A percentile compares a stretch with the other conserved stretches of the same genome.
phyloP scores from a whole-genome alignment of 768 basidiomycete species.

The Termitomyces sp. region DNA sequence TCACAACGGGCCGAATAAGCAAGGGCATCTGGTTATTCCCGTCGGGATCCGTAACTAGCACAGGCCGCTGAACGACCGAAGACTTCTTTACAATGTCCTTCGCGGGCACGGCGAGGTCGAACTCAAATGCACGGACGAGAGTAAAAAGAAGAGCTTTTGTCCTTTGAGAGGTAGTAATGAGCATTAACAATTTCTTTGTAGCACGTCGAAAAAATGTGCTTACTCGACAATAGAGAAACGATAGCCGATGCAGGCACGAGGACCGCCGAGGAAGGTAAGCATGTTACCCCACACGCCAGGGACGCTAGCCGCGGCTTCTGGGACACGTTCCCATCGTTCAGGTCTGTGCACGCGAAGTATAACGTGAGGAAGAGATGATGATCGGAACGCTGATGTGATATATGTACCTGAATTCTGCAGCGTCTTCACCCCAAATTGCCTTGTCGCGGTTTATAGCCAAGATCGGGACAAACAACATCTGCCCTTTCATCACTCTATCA shows the following conservation, averaged over 20 bases:
- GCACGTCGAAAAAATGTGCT: slow-evolving; percentile 15
- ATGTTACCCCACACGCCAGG: slow-evolving; percentile 63
- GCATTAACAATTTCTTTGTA: background rate
- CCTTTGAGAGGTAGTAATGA: slow-evolving; percentile 25
- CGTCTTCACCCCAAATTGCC: slow-evolving; percentile 64
- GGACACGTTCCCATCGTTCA: slow-evolving; percentile 55
- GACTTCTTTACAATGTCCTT: slow-evolving; percentile 37
- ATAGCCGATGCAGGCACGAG: slow-evolving; percentile 66
- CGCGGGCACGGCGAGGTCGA: slow-evolving; percentile 48
- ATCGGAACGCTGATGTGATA: slow-evolving; percentile 6
- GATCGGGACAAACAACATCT: slow-evolving; percentile 49
- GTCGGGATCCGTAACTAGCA: slow-evolving; percentile 34
- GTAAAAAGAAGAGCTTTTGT: slow-evolving; percentile 41
- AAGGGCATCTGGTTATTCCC: slow-evolving; percentile 43
- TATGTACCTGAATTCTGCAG: slow-evolving; percentile 52
- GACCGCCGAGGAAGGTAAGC: slow-evolving; percentile 62
- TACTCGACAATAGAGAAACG: slow-evolving; percentile 57
- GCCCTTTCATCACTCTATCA: slow-evolving; percentile 38
- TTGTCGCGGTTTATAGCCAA: slow-evolving; percentile 47
- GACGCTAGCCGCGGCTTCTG: slow-evolving; percentile 38
- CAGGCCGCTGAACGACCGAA: slow-evolving; percentile 41
- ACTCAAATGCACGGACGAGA: slow-evolving; percentile 48
- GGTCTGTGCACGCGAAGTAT: slow-evolving; percentile 43
- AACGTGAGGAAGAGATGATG: background rate
- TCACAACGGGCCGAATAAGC: slow-evolving; percentile 24